phyloP scores from a whole-genome alignment of 768 basidiomycete species.

The Candolleomyces eurysporus region DNA sequence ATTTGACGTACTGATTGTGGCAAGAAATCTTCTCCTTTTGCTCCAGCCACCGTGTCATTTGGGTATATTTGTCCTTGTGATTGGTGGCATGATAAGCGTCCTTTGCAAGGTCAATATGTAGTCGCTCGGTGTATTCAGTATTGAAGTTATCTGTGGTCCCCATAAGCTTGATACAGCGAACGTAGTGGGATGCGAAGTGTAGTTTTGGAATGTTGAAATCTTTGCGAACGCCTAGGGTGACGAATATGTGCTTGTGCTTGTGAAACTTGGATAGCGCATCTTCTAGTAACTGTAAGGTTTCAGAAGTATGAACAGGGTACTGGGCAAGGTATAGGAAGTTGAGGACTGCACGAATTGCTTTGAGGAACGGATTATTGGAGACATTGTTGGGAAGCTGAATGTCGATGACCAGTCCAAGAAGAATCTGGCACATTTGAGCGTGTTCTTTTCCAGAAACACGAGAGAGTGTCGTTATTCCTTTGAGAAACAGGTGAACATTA shows the following conservation, averaged over 20 bases:
- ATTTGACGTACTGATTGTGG: constrained; percentile 22
- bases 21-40: constrained; percentile 6
- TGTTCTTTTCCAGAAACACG: constrained; percentile 34
- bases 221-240: constrained; percentile 21
- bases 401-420: constrained; percentile 29
- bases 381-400: constrained; percentile 14
- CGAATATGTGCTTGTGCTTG: constrained; percentile 27
- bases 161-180: constrained; percentile 19
- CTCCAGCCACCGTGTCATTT: constrained; percentile 41
- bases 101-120: constrained; percentile 42
- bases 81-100: constrained; percentile 22
- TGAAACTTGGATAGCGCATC: constrained; percentile 23
- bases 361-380: constrained; percentile 16
- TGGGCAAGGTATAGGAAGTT: constrained; percentile 34
- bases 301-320: constrained; percentile 21
- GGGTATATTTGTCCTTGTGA: constrained; percentile 25
- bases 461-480: constrained; percentile 32
- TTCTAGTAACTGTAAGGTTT: constrained; percentile 22
- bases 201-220: constrained; percentile 39
- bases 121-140: constrained; percentile 31
- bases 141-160: constrained; percentile 31
- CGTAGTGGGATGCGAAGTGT: constrained; percentile 28
- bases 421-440: constrained; percentile 25
- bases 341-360: constrained; percentile 24
- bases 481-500: constrained; percentile 28